phyloP scores from a whole-genome alignment of 1,284 basidiomycete genomes.

The Papiliotrema fonsecae region DNA sequence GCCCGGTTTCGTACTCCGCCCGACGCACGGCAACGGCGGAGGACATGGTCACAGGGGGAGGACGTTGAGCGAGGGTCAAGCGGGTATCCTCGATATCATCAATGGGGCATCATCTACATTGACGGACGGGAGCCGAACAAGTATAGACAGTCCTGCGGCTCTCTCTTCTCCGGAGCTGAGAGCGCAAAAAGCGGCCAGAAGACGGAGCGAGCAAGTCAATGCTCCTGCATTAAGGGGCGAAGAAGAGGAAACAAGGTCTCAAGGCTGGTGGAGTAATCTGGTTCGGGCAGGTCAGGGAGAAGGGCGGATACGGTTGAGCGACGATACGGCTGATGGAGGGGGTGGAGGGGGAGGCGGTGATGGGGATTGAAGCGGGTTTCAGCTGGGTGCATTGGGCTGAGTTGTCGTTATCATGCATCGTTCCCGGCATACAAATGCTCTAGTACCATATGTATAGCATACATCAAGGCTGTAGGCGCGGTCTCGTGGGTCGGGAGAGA shows the following conservation, averaged over 20 bases:
- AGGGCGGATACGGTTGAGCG: conserved; percentile 6
- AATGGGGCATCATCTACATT: conserved; percentile 6
- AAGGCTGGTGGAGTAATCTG: conserved; percentile 4
- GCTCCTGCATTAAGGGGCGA: not conserved
- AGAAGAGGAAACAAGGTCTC: too few relatives aligned
- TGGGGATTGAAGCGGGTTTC: not conserved
- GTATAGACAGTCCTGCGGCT: too few relatives aligned
- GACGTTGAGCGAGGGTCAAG: conserved; percentile 25
- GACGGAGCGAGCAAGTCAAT: not conserved
- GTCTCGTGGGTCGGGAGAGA: too few relatives aligned
- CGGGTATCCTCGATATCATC: conserved; percentile 22
- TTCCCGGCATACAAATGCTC: too few relatives aligned
- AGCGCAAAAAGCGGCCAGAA: not conserved
- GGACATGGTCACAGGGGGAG: conserved; percentile 9
- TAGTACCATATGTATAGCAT: too few relatives aligned
- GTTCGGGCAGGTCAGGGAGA: conserved; percentile 2
- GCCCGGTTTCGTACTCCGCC: conserved; percentile 45
- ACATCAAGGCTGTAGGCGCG: too few relatives aligned
- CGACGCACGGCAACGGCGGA: conserved; percentile 8
- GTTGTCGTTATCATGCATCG: too few relatives aligned
- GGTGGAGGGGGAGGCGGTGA: not conserved
- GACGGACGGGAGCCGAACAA: not conserved
- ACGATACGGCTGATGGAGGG: not conserved
- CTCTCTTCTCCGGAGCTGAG: not conserved
- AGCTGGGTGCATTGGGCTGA: too few relatives aligned